Conservation (phyloP, 805 yeast species). For the Yarrowia phangngaensis region DNA sequence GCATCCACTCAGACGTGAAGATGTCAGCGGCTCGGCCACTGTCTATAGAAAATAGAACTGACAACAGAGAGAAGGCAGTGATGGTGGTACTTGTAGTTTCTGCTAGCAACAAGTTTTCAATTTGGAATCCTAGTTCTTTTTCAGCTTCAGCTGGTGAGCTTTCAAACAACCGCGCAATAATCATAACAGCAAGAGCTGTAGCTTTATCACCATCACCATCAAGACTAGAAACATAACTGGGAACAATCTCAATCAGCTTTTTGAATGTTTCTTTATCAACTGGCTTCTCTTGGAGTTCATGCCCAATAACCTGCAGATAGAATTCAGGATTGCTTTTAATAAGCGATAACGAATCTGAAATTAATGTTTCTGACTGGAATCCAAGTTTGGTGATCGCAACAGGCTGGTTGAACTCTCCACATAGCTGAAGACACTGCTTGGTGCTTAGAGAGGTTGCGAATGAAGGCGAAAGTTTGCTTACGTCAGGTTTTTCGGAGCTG, state of each 20-base stretch:
- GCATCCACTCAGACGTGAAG: slow-evolving; percentile 32
- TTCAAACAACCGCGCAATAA: slow-evolving; percentile 14
- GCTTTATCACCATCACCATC: slow-evolving; percentile 7
- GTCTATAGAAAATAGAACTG: slow-evolving; percentile 35
- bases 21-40: slow-evolving; percentile 33
- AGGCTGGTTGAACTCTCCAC: not conserved
- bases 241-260: slow-evolving; percentile 12
- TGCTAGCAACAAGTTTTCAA: slow-evolving; percentile 15
- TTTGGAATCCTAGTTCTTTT: slow-evolving; percentile 16
- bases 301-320: slow-evolving; percentile 22
- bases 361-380: not conserved
- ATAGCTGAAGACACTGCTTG: slow-evolving; percentile 7
- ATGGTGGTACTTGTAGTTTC: slow-evolving; percentile 7
- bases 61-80: slow-evolving; percentile 35
- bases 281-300: slow-evolving; percentile 19
- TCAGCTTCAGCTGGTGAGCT: slow-evolving; percentile 11
- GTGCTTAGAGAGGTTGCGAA: slow-evolving; percentile 5
- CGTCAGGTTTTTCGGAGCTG: slow-evolving; percentile 11
- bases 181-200: slow-evolving; percentile 11
- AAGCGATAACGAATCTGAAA: slow-evolving; percentile 2
- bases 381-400: slow-evolving; percentile 7
- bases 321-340: slow-evolving; percentile 17
- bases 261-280: slow-evolving; percentile 9
- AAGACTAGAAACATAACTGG: slow-evolving; percentile 14
- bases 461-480: not conserved